phyloP scores from a whole-genome alignment of 2,329 filamentous ascomycete species.

The Paecilomyces dactylethromorphus region DNA sequence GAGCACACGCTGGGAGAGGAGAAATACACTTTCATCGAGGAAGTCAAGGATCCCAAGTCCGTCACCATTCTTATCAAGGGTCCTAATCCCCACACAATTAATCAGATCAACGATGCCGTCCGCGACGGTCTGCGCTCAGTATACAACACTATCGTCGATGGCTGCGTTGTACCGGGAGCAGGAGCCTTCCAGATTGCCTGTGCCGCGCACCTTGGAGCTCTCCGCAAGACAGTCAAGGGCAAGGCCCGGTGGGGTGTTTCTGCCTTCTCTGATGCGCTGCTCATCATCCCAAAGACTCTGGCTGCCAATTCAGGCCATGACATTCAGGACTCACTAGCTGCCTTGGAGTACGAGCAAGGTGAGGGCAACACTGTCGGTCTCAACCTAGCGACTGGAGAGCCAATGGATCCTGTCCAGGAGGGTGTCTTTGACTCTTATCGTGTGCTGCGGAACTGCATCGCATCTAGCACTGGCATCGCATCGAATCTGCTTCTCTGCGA shows the following conservation, averaged over 20 bases:
- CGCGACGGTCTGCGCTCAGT: conserved; percentile 91
- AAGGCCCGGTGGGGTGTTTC: conserved; percentile 95
- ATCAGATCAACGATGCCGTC: conserved; percentile 93
- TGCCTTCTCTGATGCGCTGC: conserved; percentile 88
- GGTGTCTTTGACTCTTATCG: conserved; percentile 96
- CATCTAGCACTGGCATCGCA: conserved; percentile 89
- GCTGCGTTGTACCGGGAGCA: conserved; percentile 86
- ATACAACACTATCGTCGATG: conserved; percentile 99
- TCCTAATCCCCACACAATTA: conserved; percentile 92
- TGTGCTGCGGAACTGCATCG: conserved; percentile 86
- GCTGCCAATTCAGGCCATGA: conserved; percentile 95
- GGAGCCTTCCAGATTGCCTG: conserved; percentile 96
- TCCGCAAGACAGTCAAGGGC: conserved; percentile 87
- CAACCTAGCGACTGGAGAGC: conserved; percentile 77
- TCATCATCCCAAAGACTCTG: conserved; percentile 95
- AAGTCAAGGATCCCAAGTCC: conserved; percentile 97
- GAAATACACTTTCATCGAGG: conserved; percentile 98
- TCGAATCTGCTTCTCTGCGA: conserved; percentile 93
- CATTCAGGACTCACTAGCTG: conserved; percentile 87
- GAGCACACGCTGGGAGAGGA: conserved; percentile 97
- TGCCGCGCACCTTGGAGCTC: conserved; percentile 76
- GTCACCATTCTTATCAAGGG: conserved; percentile 98
- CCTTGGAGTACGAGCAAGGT: conserved; percentile 74
- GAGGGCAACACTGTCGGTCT: conserved; percentile 84
- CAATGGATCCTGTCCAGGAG: conserved; percentile 90